Evolutionary conservation across 2,329 filamentous ascomycete genomes (phyloP), one percentile per base, ranked within the genome.

Genomic region (Tolypocladium pustulatum): DNA sequence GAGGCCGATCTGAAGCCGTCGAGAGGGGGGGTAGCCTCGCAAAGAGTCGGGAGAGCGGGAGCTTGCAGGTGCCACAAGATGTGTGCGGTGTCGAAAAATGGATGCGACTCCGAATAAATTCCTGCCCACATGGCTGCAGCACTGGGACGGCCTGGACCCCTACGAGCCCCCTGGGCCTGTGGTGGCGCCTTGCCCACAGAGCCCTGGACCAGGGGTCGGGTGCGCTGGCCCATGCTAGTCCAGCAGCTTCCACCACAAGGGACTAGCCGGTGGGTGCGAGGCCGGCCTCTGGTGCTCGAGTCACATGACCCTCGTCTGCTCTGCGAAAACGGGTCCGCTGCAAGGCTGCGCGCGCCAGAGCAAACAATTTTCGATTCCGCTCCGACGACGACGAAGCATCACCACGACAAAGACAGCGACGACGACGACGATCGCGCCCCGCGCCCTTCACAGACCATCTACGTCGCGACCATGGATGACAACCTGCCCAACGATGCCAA

Each of bases 401-500:
- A 30, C 43, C 15, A 49, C 56, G 34, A 37, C 53, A 1, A 2
- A 13, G 4, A 20, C n/a, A 7, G 53, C 56, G n/a, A 36, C 46
- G 46, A 49, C 43, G 7, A 4, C 43, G 13, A 51, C 46, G 7
- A 52, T 12, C 52, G n/a, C 52, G 32, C 52, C 52, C n/a, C n/a
- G 32, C 52, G 52, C 37, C 53, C 34, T 38, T 20, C 15, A 38
- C 55, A 40, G 30, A 59, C 36, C 55, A 22, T 17, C n/a, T 54
- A 7, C 13, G n/a, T 17, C 22, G 27, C 53, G 61, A 67, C 58
- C 41, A 76, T 77, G 75, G 73, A 75, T 64, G 69, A 69, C 66
- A 72, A 61, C 52, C 74, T 78, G 70, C 74, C 77, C 57, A 78
- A 79, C 59, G 73, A 79, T 52, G 76, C 75, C 63, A 79, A 78